Conservation (phyloP, 345 rosid species). For the Bruguiera parviflora region DNA sequence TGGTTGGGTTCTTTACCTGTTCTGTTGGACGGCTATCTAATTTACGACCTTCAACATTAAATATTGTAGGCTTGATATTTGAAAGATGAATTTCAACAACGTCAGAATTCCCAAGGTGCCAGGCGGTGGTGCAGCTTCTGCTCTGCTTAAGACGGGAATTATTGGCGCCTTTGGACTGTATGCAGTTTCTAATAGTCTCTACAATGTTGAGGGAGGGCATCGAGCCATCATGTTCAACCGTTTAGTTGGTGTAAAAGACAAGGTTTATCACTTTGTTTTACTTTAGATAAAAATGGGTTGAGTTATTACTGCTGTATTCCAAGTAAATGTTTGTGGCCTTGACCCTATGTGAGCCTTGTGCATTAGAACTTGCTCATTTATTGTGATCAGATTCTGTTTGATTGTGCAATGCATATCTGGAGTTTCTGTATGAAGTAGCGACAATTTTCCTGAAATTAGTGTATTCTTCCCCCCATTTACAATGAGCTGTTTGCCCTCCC, state of each 20-base stretch:
- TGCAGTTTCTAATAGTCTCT: conserved; percentile 58
- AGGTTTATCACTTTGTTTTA: conserved; percentile 35
- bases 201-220: conserved; percentile 76
- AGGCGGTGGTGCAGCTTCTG: conserved; percentile 58
- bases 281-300: background rate
- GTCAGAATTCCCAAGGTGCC: conserved; percentile 82
- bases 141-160: conserved; percentile 63
- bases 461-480: too few species aligned
- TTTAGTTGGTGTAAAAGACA: conserved; percentile 50
- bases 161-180: conserved; percentile 72
- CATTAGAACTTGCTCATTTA: too few species aligned
- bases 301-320: background rate
- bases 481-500: too few species aligned
- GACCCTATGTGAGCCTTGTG: background rate
- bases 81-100: conserved; percentile 48
- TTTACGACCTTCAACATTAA: background rate
- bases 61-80: background rate
- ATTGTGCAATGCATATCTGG: too few species aligned
- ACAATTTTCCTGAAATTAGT: too few species aligned
- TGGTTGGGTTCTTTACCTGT: too few species aligned
- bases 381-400: too few species aligned
- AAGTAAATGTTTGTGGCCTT: background rate
- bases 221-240: conserved; percentile 70
- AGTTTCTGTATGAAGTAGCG: too few species aligned
- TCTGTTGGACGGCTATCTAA: too few species aligned